These are phyloP conservation scores for Forsythia viridissima DNA, from an alignment of 257 asterid genomes.

Conservation along the genomic window DNA sequence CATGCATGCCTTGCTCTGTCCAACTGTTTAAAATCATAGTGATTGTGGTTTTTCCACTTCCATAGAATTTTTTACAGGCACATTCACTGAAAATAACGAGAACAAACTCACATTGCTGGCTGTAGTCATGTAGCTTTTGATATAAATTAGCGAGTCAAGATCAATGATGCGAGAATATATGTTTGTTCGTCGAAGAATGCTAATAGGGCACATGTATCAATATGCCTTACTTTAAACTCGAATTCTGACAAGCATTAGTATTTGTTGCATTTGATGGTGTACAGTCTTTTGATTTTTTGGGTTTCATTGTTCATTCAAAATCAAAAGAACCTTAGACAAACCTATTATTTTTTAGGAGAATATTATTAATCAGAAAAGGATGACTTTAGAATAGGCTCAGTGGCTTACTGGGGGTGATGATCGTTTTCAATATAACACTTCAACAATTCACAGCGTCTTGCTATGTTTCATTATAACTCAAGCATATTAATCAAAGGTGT, in stretches of 20 bases:
- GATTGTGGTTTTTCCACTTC: constrained; percentile 4
- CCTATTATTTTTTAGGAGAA: not conserved
- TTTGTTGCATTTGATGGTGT: not conserved
- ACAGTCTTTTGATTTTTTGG: not conserved
- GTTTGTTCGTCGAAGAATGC: not conserved
- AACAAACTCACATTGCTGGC: not conserved
- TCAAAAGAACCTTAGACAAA: not conserved
- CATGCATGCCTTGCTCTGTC: not conserved
- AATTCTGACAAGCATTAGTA: not conserved
- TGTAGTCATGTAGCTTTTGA: not conserved
- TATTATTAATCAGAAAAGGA: not conserved
- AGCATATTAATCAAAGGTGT: not conserved
- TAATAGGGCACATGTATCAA: not conserved
- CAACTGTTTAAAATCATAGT: not conserved
- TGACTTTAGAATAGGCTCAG: not conserved
- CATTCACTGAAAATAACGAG: not conserved
- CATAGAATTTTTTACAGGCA: constrained; percentile 2
- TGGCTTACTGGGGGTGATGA: not conserved
- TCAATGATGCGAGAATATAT: not conserved
- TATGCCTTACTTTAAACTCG: not conserved
- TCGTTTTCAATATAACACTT: not conserved
- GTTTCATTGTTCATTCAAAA: not conserved
- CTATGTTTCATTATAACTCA: not conserved
- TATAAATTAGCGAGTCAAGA: not conserved
- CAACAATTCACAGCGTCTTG: not conserved